Evolutionary conservation across 2,329 filamentous ascomycete genomes (phyloP).

Genomic region (Phialophora chinensis): DNA sequence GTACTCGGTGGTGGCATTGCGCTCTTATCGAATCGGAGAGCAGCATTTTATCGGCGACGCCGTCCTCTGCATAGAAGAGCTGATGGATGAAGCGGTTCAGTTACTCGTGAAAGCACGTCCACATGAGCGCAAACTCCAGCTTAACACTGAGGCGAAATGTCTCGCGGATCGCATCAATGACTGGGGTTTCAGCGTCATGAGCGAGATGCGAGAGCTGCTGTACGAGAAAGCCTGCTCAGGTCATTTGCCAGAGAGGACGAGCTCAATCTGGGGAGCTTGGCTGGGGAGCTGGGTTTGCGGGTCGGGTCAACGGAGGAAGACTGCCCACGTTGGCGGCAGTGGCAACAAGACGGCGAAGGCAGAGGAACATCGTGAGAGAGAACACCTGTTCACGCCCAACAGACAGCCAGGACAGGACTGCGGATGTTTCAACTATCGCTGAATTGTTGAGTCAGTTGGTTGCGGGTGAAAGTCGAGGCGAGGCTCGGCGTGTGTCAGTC

Average conservation of each 20-base stretch:
- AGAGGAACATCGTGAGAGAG: conserved; percentile 23
- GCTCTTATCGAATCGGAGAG: conserved; percentile 18
- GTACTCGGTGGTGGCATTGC: background rate
- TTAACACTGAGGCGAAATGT: conserved; percentile 4
- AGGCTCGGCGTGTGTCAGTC: background rate
- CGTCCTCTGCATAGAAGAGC: conserved; percentile 12
- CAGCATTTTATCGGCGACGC: conserved; percentile 19
- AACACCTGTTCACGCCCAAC: conserved; percentile 22
- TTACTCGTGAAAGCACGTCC: conserved; percentile 17
- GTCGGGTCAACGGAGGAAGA: background rate
- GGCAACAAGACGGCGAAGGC: background rate
- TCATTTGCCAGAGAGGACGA: background rate
- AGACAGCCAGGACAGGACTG: conserved; percentile 10
- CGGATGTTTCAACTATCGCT: conserved; percentile 20
- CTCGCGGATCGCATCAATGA: background rate
- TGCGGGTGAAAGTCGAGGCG: background rate
- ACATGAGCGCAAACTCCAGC: background rate
- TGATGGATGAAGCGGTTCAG: conserved; percentile 10
- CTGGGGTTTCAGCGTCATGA: background rate
- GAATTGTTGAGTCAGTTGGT: background rate
- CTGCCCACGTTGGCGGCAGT: background rate
- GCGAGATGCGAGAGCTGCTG: conserved; percentile 1
- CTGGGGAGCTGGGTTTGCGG: background rate
- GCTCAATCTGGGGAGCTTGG: conserved; percentile 3
- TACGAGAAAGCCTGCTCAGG: background rate